phyloP scores from a whole-genome alignment of 73 alveolate species.

The Paramecium bursaria region DNA sequence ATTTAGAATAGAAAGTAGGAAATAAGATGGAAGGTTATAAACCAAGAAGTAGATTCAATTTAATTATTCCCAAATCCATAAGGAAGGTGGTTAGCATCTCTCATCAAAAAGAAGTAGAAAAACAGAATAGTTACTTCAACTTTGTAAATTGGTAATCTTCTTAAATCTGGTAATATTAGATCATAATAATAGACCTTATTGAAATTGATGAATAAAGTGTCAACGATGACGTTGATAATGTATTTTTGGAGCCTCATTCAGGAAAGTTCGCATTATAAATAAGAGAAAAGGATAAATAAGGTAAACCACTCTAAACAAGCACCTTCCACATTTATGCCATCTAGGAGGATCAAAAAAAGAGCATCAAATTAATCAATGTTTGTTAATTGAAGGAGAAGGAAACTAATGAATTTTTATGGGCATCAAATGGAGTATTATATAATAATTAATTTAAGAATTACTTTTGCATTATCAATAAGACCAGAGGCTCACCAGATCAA shows the following conservation, averaged over 20 bases:
- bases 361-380: neutral
- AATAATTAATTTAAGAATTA: slow-evolving; percentile 16
- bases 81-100: slow-evolving; percentile 43
- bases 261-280: slow-evolving; percentile 40
- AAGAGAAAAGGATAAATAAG: slow-evolving; percentile 56
- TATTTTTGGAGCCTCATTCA: slow-evolving; percentile 1
- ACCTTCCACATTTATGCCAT: slow-evolving; percentile 32
- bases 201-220: slow-evolving; percentile 22
- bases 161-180: no score
- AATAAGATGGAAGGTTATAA: slow-evolving; percentile 25
- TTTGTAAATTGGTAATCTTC: slow-evolving; percentile 33
- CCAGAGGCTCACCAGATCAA: slow-evolving; percentile 43
- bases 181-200: no score
- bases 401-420: slow-evolving; percentile 45
- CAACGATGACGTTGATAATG: slow-evolving; percentile 21
- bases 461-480: slow-evolving; percentile 28
- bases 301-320: slow-evolving; percentile 5
- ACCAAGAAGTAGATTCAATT: slow-evolving; percentile 17
- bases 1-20: neutral
- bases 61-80: slow-evolving; percentile 12
- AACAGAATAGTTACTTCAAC: slow-evolving; percentile 14
- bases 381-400: slow-evolving; percentile 15
- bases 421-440: slow-evolving; percentile 50
- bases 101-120: slow-evolving; percentile 18
- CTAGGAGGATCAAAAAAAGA: neutral